These are phyloP conservation scores for Oryza nivara DNA, from an alignment of 176 grass and related monocot species.

Conservation along the genomic window DNA sequence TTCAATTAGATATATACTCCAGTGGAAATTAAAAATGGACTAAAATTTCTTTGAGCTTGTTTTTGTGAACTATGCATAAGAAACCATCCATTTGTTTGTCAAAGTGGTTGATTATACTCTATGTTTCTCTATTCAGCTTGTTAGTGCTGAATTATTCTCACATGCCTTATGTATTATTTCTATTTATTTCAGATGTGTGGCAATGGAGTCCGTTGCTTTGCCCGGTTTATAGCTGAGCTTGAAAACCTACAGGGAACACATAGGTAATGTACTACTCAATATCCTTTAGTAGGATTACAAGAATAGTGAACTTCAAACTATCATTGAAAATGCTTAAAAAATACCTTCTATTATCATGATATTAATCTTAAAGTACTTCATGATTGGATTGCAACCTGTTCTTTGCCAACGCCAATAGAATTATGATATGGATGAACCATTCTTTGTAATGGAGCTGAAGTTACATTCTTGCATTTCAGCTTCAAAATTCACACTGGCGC, in stretches of 20 bases:
- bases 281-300: constrained; percentile 20
- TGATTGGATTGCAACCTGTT: background rate
- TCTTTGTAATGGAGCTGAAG: constrained; percentile 31
- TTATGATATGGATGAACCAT: constrained; percentile 20
- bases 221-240: constrained; percentile 82
- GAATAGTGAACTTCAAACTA: constrained; percentile 1
- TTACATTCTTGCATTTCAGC: constrained; percentile 54
- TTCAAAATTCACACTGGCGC: constrained; percentile 95
- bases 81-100: background rate
- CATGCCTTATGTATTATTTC: constrained; percentile 22
- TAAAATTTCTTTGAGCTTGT: background rate
- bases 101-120: background rate
- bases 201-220: constrained; percentile 92
- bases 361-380: constrained; percentile 20
- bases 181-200: constrained; percentile 96
- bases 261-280: constrained; percentile 52
- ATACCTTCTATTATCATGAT: background rate
- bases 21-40: background rate
- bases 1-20: background rate
- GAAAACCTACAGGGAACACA: constrained; percentile 82
- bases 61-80: background rate
- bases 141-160: constrained; percentile 3
- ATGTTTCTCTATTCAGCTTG: background rate
- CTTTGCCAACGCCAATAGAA: background rate
- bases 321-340: background rate